A percentile compares a stretch with the other conserved stretches of the same genome.
phyloP scores from a whole-genome alignment of 208 protist genomes.

The Leptomonas seymouri region DNA sequence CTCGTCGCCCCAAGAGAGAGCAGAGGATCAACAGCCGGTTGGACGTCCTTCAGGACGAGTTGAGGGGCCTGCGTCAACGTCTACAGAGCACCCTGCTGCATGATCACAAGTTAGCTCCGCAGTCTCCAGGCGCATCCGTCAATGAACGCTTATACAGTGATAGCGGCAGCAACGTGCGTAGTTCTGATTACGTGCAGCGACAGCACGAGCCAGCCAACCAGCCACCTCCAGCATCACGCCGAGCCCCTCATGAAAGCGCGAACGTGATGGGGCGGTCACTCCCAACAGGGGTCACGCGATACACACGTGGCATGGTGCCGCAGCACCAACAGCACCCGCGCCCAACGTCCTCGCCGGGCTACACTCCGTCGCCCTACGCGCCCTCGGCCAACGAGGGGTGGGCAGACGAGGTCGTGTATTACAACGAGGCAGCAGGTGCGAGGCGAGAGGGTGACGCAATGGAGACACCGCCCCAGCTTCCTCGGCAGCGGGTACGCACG shows the following conservation, averaged over 20 bases:
- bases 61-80: slow-evolving; percentile 14
- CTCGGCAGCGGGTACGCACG: slow-evolving; percentile 18
- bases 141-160: background rate
- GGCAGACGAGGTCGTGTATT: background rate
- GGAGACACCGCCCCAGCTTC: slow-evolving; percentile 9
- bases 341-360: background rate
- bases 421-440: background rate
- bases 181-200: slow-evolving; percentile 12
- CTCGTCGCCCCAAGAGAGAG: background rate
- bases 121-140: background rate
- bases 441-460: background rate
- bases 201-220: background rate
- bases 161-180: background rate
- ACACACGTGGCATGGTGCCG: slow-evolving; percentile 4
- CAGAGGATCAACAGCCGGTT: background rate
- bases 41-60: slow-evolving; percentile 2
- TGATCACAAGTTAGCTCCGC: background rate
- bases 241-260: too few relatives aligned
- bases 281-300: slow-evolving; percentile 4
- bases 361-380: background rate
- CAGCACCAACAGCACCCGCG: slow-evolving; percentile 1
- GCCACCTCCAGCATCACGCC: background rate
- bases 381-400: slow-evolving; percentile 6
- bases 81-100: slow-evolving; percentile 4
- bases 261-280: background rate